Base-by-base conservation (phyloP, 345 rosid species). In the Geranium brycei region DNA sequence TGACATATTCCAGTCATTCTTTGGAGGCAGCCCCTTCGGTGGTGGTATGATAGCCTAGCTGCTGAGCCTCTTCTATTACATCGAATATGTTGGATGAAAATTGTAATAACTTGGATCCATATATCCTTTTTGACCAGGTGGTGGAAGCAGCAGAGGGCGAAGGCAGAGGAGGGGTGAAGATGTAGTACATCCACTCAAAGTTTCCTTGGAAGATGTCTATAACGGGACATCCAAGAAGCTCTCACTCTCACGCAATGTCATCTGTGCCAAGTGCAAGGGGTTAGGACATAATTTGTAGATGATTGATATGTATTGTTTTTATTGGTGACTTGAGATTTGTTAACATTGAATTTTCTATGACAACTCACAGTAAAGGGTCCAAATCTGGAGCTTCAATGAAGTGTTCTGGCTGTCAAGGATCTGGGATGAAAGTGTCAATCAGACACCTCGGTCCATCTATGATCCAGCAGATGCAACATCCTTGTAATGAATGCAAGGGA, bases 141-240 rank as follows among this genome's bases (percentile, higher is more conserved):
- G 87, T 53, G 95, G 89, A 76, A 83, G 91, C 69, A 91, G 95
- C 79, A 71, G 95, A 70, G 87, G 88, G 67, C 74, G 97, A 60
- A 87, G 97, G 78, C 96, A 91, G 73, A 83, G 95, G 61, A 82
- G 87, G 77, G 96, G 97, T 19, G 96, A 88, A 80, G 95, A 91
- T 75, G 97, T 87, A 51, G 71, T 87, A 58, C 97, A 91, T 72
- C 91, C 95, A 13, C 78, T 91, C 8, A 91, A 91, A 75, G 95
- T 91, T 62, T 83, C 96, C 12, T 66, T 88, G 59, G 97, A 91
- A 69, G 97, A 91, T 66, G 75, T 86, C 1, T 91, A 91, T 70
- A 85, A 83, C 19, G 96, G 97, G 38, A 83, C 86, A 15, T 79
- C 83, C 53, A 91, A 91, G 83, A 91, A 88, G 76, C 83, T 88